A percentile compares a stretch with the other conserved stretches of the same genome.
Evolutionary conservation across 2,329 filamentous ascomycete species (phyloP).

Genomic region (Cercospora sp.): DNA sequence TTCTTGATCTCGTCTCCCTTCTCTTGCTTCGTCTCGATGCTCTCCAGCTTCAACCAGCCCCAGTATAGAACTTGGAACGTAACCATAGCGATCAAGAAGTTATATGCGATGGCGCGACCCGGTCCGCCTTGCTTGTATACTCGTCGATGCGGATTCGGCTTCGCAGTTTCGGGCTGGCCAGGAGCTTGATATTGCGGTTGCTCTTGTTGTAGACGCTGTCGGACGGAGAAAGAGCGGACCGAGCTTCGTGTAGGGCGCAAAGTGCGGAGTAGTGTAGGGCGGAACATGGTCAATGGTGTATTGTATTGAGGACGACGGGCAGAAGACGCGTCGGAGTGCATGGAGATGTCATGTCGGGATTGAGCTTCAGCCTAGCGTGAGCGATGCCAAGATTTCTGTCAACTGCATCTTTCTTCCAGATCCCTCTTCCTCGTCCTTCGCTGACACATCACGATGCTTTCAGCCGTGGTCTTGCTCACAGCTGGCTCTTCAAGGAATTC

Average conservation of each 20-base stretch:
- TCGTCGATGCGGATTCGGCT: conserved; percentile 42
- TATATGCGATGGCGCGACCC: conserved; percentile 70
- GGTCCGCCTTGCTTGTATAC: conserved; percentile 70
- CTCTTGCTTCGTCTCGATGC: conserved; percentile 64
- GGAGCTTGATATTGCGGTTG: conserved; percentile 29
- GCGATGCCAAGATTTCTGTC: background rate
- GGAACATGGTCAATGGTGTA: conserved; percentile 4
- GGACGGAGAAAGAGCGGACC: conserved; percentile 6
- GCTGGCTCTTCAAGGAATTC: background rate
- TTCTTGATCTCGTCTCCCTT: conserved; percentile 46
- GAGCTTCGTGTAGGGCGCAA: background rate
- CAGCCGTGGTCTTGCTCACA: background rate
- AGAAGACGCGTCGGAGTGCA: background rate
- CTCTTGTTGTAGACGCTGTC: conserved; percentile 6
- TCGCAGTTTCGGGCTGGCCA: conserved; percentile 14
- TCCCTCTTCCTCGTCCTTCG: background rate
- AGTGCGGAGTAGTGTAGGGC: background rate
- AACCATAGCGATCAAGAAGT: conserved; percentile 71
- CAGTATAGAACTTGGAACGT: conserved; percentile 78
- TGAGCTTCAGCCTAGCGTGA: background rate
- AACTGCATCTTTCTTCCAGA: background rate
- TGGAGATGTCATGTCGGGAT: background rate
- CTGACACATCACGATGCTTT: background rate
- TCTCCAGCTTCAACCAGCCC: conserved; percentile 72
- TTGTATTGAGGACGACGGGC: background rate